Base-by-base conservation (phyloP, 2,329 filamentous ascomycete genomes). In the Venturia effusa region DNA sequence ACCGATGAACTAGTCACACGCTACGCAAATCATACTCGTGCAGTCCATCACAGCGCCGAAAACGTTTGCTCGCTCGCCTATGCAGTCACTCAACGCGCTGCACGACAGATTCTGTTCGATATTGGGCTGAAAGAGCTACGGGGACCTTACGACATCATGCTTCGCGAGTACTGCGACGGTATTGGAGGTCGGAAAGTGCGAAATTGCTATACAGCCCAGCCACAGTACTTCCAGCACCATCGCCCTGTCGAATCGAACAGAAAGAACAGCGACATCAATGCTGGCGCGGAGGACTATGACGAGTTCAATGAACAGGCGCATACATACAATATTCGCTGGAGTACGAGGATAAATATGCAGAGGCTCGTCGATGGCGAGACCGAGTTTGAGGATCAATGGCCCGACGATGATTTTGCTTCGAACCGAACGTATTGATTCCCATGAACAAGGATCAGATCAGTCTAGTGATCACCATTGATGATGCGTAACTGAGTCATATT, bases 1-100 rank as follows among this genome's bases (percentile, higher is more conserved):
- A 63, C 32, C 11, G 48, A 63, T 5, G 24, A 51, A 17, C 22
- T 48, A 4, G n/a, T 54, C 27, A 54, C n/a, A 40, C 13, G n/a
- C 27, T 63, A 63, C 27, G 24, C 41, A 3, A 63, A 63, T 15
- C 77, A 81, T 67, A 80, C 78, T 0, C 73, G 80, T 0, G 74
- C 78, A 0, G 74, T 79, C 0, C 78, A 80, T 64, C 66, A 78
- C 60, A 73, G 71, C 1, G 73, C 75, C 55, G 74, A 74, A 1
- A 73, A 75, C 10, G 70, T 75, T 19, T 80, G 77, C 66, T 77
- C 75, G 0, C 70, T 76, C 0, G 80, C 74, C 32, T 81, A 82
- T 63, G 79, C 75, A 0, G 72, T 82, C 43, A 77, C 74, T 37
- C 79, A 77, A 66, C 66, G 67, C n/a, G 78, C 78, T 0, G 80